Evolutionary conservation across 2,329 filamentous ascomycete genomes (phyloP), one percentile per base, ranked within the genome.

Genomic region (Akanthomyces lecanii): DNA sequence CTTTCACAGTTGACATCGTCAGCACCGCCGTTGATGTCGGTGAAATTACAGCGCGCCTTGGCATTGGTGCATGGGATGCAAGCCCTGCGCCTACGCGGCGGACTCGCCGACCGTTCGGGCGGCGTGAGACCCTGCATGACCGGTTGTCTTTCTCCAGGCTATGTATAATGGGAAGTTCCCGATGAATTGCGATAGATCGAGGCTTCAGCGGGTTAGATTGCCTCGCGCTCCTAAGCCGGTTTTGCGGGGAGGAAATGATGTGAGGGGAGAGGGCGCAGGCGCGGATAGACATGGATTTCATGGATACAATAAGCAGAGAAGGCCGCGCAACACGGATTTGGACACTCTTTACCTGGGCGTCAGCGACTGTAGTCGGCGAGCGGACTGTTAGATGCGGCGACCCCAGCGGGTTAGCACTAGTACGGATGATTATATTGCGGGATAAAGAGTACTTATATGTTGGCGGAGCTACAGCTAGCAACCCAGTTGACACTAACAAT

Each of bases 31-130:
- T 66, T 63, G 12, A 12, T 44, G 28, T 67, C 64, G 54, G 64
- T 67, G 47, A 74, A 75, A 62, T 69, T 63, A 44, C 73, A 74
- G 54, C 66, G 67, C n/a, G 71, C 68, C 61, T 71, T 74, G 25
- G 65, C 67, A 59, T 65, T 68, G 33, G 67, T 66, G 61, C 73
- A 74, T 42, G 69, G 65, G n/a, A 66, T 67, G 44, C 73, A 75
- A 11, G 72, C 72, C 56, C 73, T 68, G 28, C 69, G 65, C 55
- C 72, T 68, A 7, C 72, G 71, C 18, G 65, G 70, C 5, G 71
- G 72, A 52, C 72, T 74, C 18, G 65, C 21, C 25, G 64, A 56
- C 33, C 63, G 58, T 5, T 58, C 59, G 5, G 63, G 63, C 16
- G 63, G 63, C 28, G 63, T 64, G 18, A 62, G 58, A 38, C 53